Percentiles rank a stretch among this genome's conserved stretches.
These are phyloP conservation scores for Colletotrichum camelliae DNA, from an alignment of 2,329 filamentous ascomycete species.

Conservation along the genomic window DNA sequence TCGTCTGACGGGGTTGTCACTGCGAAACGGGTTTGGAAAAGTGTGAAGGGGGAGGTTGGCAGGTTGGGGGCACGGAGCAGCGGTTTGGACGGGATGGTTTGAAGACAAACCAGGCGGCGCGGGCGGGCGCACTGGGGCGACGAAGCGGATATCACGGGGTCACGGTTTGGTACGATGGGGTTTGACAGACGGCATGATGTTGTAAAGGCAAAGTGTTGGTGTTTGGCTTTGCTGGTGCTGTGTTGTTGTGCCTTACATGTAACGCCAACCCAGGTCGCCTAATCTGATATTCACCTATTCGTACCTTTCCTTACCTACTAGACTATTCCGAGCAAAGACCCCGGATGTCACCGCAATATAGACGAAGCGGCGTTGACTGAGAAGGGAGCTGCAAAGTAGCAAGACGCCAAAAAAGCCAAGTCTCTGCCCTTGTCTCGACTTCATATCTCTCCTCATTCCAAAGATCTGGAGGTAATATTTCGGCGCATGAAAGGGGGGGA, in stretches of 20 bases:
- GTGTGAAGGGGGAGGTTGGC: not conserved
- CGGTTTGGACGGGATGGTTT: not conserved
- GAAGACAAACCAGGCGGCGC: not conserved
- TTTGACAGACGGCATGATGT: not conserved
- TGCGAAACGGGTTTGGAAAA: not conserved
- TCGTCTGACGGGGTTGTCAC: not conserved
- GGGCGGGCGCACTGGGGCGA: not conserved
- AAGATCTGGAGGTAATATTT: not conserved
- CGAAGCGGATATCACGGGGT: not conserved
- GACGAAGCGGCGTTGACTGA: not conserved
- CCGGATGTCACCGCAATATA: not conserved
- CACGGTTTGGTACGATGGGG: not conserved
- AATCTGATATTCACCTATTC: not conserved
- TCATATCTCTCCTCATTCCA: constrained; percentile 1
- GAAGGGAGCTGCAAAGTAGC: not conserved
- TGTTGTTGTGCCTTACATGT: not conserved
- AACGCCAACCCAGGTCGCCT: not conserved
- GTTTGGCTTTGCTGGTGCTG: not conserved
- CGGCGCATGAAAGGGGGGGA: not conserved
- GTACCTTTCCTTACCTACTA: not conserved
- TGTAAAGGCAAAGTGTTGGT: not conserved
- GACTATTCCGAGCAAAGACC: not conserved
- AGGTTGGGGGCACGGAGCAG: not conserved
- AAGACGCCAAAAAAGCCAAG: not conserved
- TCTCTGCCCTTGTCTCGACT: constrained; percentile 4